Conservation (phyloP, 176 grass and related monocot genomes). For the Oryza officinalis region DNA sequence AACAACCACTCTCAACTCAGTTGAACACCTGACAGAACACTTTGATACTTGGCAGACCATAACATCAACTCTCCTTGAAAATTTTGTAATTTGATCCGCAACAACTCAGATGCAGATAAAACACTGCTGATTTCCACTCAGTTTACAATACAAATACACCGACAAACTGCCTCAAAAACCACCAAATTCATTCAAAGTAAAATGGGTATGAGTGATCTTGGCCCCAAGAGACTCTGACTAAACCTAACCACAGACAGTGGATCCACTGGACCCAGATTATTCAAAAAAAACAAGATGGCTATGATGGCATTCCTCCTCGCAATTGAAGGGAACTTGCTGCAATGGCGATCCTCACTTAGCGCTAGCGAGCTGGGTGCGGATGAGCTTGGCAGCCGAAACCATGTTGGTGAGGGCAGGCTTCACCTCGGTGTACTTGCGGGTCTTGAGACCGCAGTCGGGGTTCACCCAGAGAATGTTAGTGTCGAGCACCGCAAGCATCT, state of each 20-base stretch:
- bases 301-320: conserved; percentile 26
- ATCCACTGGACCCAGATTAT: conserved; percentile 37
- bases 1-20: neutral
- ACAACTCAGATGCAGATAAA: conserved; percentile 37
- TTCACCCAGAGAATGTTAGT: conserved; percentile 97
- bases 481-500: conserved; percentile 94
- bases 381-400: conserved; percentile 72
- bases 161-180: conserved; percentile 37
- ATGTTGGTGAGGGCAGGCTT: conserved; percentile 86
- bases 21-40: neutral
- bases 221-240: conserved; percentile 9
- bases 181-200: conserved; percentile 11
- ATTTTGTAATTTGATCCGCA: neutral
- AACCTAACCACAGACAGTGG: conserved; percentile 28
- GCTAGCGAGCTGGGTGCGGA: conserved; percentile 70
- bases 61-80: neutral
- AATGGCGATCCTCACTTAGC: conserved; percentile 43
- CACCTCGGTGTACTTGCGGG: conserved; percentile 83
- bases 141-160: conserved; percentile 48
- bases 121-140: conserved; percentile 34
- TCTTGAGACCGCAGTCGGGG: conserved; percentile 93
- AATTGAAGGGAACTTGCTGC: conserved; percentile 23
- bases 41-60: neutral
- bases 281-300: conserved; percentile 41
- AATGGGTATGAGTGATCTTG: neutral